phyloP scores from a whole-genome alignment of 2,329 filamentous ascomycete species.

The Diplodia mutila region DNA sequence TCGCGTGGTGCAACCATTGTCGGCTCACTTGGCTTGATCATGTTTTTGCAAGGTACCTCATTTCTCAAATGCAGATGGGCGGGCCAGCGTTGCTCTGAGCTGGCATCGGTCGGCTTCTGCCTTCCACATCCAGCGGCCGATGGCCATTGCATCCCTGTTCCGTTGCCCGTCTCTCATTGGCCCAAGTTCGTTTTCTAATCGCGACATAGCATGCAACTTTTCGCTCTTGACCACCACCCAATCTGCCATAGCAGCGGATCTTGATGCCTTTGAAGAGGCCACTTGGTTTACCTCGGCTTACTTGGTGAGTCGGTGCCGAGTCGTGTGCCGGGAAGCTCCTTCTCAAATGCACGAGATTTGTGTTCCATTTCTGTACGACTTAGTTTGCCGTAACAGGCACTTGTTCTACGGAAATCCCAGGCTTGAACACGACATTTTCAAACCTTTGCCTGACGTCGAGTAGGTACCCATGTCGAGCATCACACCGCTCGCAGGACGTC shows the following conservation, averaged over 20 bases:
- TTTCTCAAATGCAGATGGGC: background rate
- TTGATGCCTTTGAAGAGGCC: slow-evolving; percentile 72
- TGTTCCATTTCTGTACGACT: background rate
- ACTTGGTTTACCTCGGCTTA: slow-evolving; percentile 84
- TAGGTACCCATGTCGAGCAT: slow-evolving; percentile 54
- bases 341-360: background rate
- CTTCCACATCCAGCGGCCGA: background rate
- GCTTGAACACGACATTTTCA: background rate
- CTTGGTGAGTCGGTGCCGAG: slow-evolving; percentile 44
- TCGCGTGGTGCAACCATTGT: slow-evolving; percentile 48
- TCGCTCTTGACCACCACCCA: slow-evolving; percentile 82
- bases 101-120: background rate
- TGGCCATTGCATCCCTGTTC: slow-evolving; percentile 29
- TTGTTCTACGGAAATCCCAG: background rate
- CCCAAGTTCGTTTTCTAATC: background rate
- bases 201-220: slow-evolving; percentile 65
- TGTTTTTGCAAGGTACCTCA: slow-evolving; percentile 67
- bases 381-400: background rate
- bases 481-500: slow-evolving; percentile 70
- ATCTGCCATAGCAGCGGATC: slow-evolving; percentile 72
- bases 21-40: slow-evolving; percentile 59
- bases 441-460: background rate
- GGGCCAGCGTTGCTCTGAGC: background rate
- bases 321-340: background rate
- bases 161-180: background rate